These are phyloP conservation scores for Artemisia tridentata DNA, from an alignment of 129 eudicot species.

Conservation along the genomic window DNA sequence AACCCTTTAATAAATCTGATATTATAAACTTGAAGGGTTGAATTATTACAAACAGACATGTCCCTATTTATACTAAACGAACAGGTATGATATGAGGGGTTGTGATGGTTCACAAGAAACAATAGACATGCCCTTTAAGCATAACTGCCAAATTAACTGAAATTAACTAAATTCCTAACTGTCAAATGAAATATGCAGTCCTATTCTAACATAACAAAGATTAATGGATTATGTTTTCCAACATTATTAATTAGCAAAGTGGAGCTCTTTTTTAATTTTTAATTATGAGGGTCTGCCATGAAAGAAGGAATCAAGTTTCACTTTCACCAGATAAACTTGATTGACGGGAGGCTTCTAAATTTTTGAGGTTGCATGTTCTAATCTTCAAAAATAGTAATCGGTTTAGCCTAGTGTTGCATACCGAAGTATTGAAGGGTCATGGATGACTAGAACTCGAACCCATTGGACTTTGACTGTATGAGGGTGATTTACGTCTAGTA, in stretches of 20 bases:
- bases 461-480: neutral
- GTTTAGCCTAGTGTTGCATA: neutral
- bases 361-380: neutral
- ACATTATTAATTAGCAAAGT: constrained; percentile 17
- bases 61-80: too few species aligned
- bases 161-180: too few species aligned
- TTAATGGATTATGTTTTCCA: too few species aligned
- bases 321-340: constrained; percentile 14
- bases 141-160: too few species aligned
- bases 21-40: too few species aligned
- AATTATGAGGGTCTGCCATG: constrained; percentile 12
- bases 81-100: too few species aligned
- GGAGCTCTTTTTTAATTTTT: constrained; percentile 10
- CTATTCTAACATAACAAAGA: too few species aligned
- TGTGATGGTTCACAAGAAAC: too few species aligned
- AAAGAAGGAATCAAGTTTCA: constrained; percentile 3
- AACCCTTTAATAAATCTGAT: too few species aligned
- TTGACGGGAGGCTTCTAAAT: constrained; percentile 18
- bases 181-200: too few species aligned
- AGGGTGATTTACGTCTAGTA: neutral
- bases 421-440: constrained; percentile 3
- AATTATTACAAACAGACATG: too few species aligned
- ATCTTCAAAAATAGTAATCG: constrained; percentile 12
- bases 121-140: too few species aligned
- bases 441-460: neutral